A percentile compares a stretch with the other conserved stretches of the same genome.
Evolutionary conservation across 2,329 filamentous ascomycete species (phyloP).

Genomic region (Lecanicillium sp.): DNA sequence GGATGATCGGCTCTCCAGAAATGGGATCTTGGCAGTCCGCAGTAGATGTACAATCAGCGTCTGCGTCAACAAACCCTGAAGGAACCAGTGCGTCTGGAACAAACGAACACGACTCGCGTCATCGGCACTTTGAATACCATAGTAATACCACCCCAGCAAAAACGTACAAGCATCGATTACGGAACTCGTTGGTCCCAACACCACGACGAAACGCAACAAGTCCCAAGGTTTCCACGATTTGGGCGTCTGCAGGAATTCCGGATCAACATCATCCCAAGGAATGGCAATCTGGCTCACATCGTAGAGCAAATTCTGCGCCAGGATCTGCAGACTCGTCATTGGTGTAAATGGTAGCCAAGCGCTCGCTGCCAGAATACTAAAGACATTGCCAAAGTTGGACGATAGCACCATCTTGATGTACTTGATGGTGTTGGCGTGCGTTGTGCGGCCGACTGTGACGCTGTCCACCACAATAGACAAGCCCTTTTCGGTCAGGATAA

Average conservation of each 20-base stretch:
- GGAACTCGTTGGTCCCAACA: slow-evolving; percentile 19
- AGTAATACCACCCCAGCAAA: slow-evolving; percentile 15
- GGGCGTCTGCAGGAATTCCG: slow-evolving; percentile 17
- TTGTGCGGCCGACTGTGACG: slow-evolving; percentile 17
- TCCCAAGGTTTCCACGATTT: slow-evolving; percentile 18
- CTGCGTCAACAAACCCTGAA: slow-evolving; percentile 19
- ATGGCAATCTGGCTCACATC: slow-evolving; percentile 21
- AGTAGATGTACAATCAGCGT: slow-evolving; percentile 20
- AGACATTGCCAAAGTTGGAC: slow-evolving; percentile 22
- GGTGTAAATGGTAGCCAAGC: slow-evolving; percentile 20
- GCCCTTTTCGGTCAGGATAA: slow-evolving; percentile 21
- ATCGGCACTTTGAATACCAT: slow-evolving; percentile 12
- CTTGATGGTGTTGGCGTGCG: slow-evolving; percentile 21
- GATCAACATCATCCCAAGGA: slow-evolving; percentile 19
- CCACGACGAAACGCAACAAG: slow-evolving; percentile 19
- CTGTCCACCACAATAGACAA: slow-evolving; percentile 18
- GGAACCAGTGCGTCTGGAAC: slow-evolving; percentile 20
- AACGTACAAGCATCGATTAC: slow-evolving; percentile 19
- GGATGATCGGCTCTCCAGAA: slow-evolving; percentile 16
- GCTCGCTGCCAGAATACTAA: slow-evolving; percentile 18
- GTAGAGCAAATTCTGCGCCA: slow-evolving; percentile 20
- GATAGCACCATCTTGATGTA: slow-evolving; percentile 23
- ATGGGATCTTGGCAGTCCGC: slow-evolving; percentile 18
- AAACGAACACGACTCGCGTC: slow-evolving; percentile 9
- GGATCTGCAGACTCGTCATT: slow-evolving; percentile 18